Percentiles rank a stretch among this genome's conserved stretches.
phyloP scores from a whole-genome alignment of 805 yeast species.

The Komagataella phaffii region DNA sequence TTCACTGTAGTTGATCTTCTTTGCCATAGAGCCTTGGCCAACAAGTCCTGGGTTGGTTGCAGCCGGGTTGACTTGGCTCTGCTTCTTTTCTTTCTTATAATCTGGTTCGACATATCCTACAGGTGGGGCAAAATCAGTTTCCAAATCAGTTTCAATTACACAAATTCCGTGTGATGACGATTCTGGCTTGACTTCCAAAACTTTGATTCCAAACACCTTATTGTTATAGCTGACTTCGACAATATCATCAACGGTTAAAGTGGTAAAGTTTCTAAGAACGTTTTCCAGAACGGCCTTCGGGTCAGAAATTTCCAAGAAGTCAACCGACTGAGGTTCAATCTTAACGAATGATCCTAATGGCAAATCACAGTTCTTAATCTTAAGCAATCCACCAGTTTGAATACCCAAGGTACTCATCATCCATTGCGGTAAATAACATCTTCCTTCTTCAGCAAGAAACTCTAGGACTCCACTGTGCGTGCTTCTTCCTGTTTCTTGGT shows the following conservation, averaged over 20 bases:
- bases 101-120: conserved; percentile 96
- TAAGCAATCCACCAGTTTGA: conserved; percentile 70
- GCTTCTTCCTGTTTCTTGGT: conserved; percentile 38
- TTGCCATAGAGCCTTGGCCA: conserved; percentile 62
- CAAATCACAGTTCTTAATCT: conserved; percentile 63
- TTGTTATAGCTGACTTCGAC: conserved; percentile 80
- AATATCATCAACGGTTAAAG: conserved; percentile 72
- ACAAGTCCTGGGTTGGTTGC: conserved; percentile 21
- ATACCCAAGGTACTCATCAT: conserved; percentile 71
- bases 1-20: conserved; percentile 49
- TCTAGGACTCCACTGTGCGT: conserved; percentile 95
- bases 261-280: conserved; percentile 79
- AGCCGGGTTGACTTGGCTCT: conserved; percentile 26
- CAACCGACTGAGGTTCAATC: conserved; percentile 90
- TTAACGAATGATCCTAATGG: conserved; percentile 84
- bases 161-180: conserved; percentile 55
- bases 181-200: conserved; percentile 80
- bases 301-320: conserved; percentile 84
- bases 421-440: conserved; percentile 94
- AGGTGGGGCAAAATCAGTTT: conserved; percentile 97
- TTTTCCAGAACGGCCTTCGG: conserved; percentile 95
- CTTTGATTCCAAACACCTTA: conserved; percentile 63
- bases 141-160: conserved; percentile 93
- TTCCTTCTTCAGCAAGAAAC: conserved; percentile 94
- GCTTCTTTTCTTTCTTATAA: conserved; percentile 20